Conservation (phyloP, 441 rosid species). For the Eugenia klotzschiana region DNA sequence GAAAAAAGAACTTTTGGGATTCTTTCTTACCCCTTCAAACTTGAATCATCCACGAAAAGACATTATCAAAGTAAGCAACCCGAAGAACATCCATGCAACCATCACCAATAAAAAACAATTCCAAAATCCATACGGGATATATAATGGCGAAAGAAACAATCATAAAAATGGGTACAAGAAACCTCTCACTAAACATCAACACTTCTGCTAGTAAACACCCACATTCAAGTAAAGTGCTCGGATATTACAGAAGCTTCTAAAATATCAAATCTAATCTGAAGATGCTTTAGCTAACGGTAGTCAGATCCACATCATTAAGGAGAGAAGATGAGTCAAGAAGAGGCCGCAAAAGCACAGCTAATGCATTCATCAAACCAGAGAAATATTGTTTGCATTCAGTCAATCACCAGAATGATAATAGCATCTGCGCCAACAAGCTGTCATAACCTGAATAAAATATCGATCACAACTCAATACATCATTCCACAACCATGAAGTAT, state of each 20-base stretch:
- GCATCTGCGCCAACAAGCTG: conserved; percentile 84
- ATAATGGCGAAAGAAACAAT: not conserved
- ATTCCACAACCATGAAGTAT: conserved; percentile 12
- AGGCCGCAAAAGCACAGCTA: conserved; percentile 55
- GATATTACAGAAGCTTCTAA: not conserved
- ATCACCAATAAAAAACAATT: not conserved
- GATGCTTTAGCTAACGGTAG: conserved; percentile 23
- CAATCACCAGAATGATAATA: conserved; percentile 92
- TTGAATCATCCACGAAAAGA: not conserved
- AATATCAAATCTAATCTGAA: not conserved
- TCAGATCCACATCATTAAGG: conserved; percentile 40
- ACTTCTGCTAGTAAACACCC: not conserved
- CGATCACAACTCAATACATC: conserved; percentile 59
- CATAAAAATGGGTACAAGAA: not conserved
- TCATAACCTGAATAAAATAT: conserved; percentile 87
- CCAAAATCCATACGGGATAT: not conserved
- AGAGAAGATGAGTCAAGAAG: conserved; percentile 45
- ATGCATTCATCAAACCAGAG: conserved; percentile 67
- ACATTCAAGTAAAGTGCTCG: not conserved
- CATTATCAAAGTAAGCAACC: not conserved
- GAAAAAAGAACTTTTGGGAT: not conserved
- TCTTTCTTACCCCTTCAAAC: not conserved
- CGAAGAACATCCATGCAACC: not conserved
- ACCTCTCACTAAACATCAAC: not conserved
- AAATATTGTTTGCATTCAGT: conserved; percentile 68